Base-by-base conservation (phyloP, 257 asterid genomes). In the Plantago major region DNA sequence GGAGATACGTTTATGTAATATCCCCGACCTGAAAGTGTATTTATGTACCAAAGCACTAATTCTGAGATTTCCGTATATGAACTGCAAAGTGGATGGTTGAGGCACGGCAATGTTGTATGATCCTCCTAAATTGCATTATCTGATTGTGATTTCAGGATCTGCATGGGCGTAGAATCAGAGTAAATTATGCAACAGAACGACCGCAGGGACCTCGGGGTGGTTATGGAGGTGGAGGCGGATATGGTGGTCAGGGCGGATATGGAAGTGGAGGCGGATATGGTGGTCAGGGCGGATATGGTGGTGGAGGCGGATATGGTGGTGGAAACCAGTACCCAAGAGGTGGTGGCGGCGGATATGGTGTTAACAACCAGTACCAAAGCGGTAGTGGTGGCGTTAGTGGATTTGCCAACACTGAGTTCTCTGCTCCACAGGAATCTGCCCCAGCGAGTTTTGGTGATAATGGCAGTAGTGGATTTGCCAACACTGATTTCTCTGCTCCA, bases 121-220 rank as follows among this genome's bases (percentile, higher is more conserved):
- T 5, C 5, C 3, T 2, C 14, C 17, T 49, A 30, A 45, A n/a
- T 56, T 18, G 19, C 54, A 22, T 33, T 22, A 17, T 22, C 58
- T 72, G 28, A 57, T 30, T 13, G 9, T 60, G 45, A 59, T 58
- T 5, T 53, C 78, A 83, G 90, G 90, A 83, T 28, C 74, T 83
- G 9, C 82, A 80, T 22, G 87, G 90, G 33, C 73, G 89, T 40
- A 71, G 47, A n/a, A 18, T 82, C 48, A 77, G 81, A 72, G 89
- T 82, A 74, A 82, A 80, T 48, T 74, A 70, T 51, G 90, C 90
- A 2, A 78, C 81, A 11, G 90, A 80, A 37, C 80, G 12, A 56
- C 65, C 84, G 47, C 80, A 82, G 22, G 62, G 68, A 15, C 78
- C 80, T 8, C 83, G 86, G n/a, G 79, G 66, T 55, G 85, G 86